Evolutionary conservation across 2,329 filamentous ascomycete genomes (phyloP), one percentile per base, ranked within the genome.

Genomic region (Neofusicoccum laricinum): DNA sequence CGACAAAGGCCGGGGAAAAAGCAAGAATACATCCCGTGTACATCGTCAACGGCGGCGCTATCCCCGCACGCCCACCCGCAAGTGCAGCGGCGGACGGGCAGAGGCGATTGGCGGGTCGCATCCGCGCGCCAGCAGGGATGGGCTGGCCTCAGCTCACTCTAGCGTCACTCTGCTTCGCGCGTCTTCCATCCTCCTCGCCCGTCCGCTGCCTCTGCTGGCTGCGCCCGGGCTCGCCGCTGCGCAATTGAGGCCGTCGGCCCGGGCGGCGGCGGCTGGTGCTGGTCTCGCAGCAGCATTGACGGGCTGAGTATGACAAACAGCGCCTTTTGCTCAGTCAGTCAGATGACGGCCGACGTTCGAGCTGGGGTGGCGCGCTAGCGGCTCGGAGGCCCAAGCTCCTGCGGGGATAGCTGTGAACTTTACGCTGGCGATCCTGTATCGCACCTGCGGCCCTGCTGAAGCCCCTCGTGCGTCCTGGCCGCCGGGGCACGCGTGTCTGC

Each of bases 361-460:
- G 34, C 55, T 34, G 55, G 55, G 25, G 38, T 59, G 55, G 55
- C 32, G 41, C 55, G 55, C 55, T 59, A 59, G 55, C 40, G 55
- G 46, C 10, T 19, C 40, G 10, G 30, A 32, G 55, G 55, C 55
- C 55, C 55, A 59, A 59, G 55, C 55, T 59, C 55, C 55, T 59
- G 55, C 55, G 55, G 55, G 55, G 55, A 32, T n/a, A 41, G 36
- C 51, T 53, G 32, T 30, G 17, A 51, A 25, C 34, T 55, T 41
- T 41, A 41, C 19, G 12, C 14, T 14, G 45, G 12, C 19, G 49
- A 43, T 25, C 36, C 38, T 45, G 46, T 49, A 49, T 32, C 25
- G 32, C 14, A 12, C 8, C 8, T 34, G n/a, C n/a, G 19, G 49
- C 49, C 17, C 8, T 21, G 4, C 25, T 30, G 25, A 30, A 30